Conservation (phyloP, 331 rosid species). For the Arachis monticola region DNA sequence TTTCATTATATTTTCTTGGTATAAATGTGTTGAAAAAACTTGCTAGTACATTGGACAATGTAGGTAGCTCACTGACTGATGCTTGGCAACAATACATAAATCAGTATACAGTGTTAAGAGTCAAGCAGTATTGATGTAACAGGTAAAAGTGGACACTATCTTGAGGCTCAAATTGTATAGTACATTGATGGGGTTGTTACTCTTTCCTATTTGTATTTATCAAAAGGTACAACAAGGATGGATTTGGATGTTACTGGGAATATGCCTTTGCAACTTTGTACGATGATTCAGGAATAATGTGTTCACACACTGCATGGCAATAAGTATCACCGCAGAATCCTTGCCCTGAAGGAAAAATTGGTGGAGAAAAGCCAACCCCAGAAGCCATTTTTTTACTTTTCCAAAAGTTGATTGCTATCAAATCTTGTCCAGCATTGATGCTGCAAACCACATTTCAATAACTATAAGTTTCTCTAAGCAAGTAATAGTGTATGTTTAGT, state of each 20-base stretch:
- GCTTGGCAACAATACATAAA: conserved; percentile 22
- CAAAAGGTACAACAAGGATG: conserved; percentile 8
- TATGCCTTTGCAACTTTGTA: conserved; percentile 5
- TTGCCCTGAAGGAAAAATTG: conserved; percentile 9
- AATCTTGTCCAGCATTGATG: conserved; percentile 25
- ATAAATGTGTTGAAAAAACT: conserved; percentile 16
- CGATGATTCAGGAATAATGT: conserved; percentile 22
- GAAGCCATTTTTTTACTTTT: conserved; percentile 6
- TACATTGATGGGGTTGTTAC: conserved; percentile 13
- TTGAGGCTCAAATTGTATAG: conserved; percentile 24
- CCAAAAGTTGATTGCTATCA: conserved; percentile 25
- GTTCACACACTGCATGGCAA: conserved; percentile 25
- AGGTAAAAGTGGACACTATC: conserved; percentile 25
- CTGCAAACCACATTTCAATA: conserved; percentile 15
- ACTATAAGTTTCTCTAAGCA: conserved; percentile 32
- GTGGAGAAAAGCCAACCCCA: conserved; percentile 29
- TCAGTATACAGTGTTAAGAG: conserved; percentile 37
- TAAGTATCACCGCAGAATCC: conserved; percentile 24
- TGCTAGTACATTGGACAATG: conserved; percentile 25
- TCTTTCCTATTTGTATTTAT: conserved; percentile 27
- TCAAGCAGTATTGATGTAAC: conserved; percentile 29
- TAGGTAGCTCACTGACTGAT: background rate
- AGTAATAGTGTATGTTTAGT: conserved; percentile 39
- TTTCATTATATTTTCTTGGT: background rate
- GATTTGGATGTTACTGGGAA: conserved; percentile 1